phyloP scores from a whole-genome alignment of 345 rosid species.

The Dipteronia dyeriana region DNA sequence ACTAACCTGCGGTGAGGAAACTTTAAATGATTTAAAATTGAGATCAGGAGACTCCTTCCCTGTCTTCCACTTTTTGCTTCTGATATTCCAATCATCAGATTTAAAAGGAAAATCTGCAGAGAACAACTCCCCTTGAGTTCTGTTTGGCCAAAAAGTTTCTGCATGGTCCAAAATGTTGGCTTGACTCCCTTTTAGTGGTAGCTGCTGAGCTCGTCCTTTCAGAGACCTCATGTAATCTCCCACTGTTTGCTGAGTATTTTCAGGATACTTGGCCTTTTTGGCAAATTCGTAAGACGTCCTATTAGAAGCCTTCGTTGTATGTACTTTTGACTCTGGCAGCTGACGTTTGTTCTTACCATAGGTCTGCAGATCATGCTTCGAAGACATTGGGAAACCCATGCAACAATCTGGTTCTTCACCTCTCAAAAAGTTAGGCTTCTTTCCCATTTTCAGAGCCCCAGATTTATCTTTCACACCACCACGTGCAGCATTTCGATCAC shows the following conservation, averaged over 20 bases:
- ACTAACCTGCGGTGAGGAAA: conserved; percentile 52
- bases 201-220: conserved; percentile 41
- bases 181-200: conserved; percentile 49
- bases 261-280: conserved; percentile 49
- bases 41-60: conserved; percentile 59
- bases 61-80: conserved; percentile 66
- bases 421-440: conserved; percentile 49
- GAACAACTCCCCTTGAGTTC: conserved; percentile 45
- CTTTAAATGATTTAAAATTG: conserved; percentile 48
- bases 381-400: conserved; percentile 57
- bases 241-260: conserved; percentile 41
- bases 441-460: conserved; percentile 49
- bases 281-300: conserved; percentile 35
- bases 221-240: conserved; percentile 61
- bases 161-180: conserved; percentile 42
- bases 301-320: conserved; percentile 35
- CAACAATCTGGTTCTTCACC: conserved; percentile 53
- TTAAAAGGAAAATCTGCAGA: conserved; percentile 52
- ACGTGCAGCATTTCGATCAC: conserved; percentile 38
- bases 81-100: conserved; percentile 57
- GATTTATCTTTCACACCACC: conserved; percentile 40
- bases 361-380: conserved; percentile 48
- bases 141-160: conserved; percentile 52
- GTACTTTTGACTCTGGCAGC: conserved; percentile 34
- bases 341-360: conserved; percentile 45